Conservation (phyloP, 2,329 filamentous ascomycete species). For the Ascomycota sp. region DNA sequence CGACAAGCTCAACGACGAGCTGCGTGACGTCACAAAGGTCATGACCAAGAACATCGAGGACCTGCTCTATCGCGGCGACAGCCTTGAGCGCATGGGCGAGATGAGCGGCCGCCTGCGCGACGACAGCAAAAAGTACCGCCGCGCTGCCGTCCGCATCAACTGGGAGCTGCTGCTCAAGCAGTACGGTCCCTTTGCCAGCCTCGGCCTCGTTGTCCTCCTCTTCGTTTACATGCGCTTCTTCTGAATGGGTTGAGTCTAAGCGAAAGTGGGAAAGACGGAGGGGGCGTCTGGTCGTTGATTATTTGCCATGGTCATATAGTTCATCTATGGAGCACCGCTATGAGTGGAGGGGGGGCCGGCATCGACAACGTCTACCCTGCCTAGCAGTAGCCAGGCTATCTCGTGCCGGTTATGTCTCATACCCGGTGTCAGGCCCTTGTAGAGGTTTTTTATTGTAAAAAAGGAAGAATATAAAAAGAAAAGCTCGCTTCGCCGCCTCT, state of each 20-base stretch:
- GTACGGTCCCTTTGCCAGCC: constrained; percentile 74
- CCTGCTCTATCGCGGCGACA: constrained; percentile 82
- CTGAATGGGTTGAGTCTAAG: constrained; percentile 19
- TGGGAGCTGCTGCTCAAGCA: constrained; percentile 95
- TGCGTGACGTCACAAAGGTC: constrained; percentile 93
- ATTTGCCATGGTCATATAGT: too few species aligned
- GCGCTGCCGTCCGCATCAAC: constrained; percentile 86
- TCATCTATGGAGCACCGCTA: too few species aligned
- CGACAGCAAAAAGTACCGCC: constrained; percentile 84
- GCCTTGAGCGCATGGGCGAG: constrained; percentile 90
- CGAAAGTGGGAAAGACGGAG: too few species aligned
- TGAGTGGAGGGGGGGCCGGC: too few species aligned
- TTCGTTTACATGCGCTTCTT: constrained; percentile 93
- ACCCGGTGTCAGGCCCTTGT: too few species aligned
- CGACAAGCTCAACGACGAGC: constrained; percentile 87
- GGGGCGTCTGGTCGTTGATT: too few species aligned
- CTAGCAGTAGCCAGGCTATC: too few species aligned
- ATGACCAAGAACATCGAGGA: constrained; percentile 99
- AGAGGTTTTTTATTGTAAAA: too few species aligned
- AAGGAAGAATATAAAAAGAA: too few species aligned
- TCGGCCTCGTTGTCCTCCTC: constrained; percentile 65
- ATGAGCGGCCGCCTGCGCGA: constrained; percentile 72
- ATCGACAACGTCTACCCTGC: too few species aligned
- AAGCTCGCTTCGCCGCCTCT: too few species aligned
- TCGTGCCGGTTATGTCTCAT: too few species aligned